A percentile compares a stretch with the other conserved stretches of the same genome.
Conservation (phyloP, 1,284 basidiomycete species). For the Irpex lacteus region DNA sequence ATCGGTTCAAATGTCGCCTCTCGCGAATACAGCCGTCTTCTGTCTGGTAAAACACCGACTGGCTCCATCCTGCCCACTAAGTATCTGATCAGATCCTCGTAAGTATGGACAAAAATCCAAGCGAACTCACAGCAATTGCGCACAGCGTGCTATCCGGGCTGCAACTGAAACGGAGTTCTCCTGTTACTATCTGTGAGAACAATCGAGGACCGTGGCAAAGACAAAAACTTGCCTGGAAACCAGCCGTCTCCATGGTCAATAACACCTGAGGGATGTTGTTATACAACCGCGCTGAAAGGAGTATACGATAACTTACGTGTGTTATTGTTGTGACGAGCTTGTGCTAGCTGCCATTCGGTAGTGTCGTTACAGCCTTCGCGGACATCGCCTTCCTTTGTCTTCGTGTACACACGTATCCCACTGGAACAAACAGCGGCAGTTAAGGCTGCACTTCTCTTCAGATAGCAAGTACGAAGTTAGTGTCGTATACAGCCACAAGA, state of each 20-base stretch:
- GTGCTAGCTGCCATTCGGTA: conserved; percentile 1
- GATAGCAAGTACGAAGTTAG: neutral
- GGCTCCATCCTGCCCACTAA: conserved; percentile 7
- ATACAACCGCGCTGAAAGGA: neutral
- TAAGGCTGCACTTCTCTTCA: conserved; percentile 8
- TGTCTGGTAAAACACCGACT: conserved; percentile 8
- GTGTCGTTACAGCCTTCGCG: conserved; percentile 10
- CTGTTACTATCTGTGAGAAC: neutral
- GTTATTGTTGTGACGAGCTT: neutral
- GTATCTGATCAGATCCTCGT: neutral
- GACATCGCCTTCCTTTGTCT: conserved; percentile 10
- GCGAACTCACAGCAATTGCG: conserved; percentile 5
- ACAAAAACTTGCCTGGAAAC: neutral
- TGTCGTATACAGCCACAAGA: neutral
- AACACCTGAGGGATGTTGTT: neutral
- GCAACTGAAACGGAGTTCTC: conserved; percentile 7
- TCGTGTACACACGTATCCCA: conserved; percentile 10
- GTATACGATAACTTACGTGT: neutral
- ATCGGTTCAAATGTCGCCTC: neutral
- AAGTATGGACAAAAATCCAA: neutral
- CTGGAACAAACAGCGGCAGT: neutral
- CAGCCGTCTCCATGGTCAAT: neutral
- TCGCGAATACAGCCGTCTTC: conserved; percentile 4
- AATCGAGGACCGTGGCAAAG: neutral
- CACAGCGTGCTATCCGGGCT: conserved; percentile 9